Conservation (phyloP, 768 basidiomycete species). For the Megacollybia marginata region DNA sequence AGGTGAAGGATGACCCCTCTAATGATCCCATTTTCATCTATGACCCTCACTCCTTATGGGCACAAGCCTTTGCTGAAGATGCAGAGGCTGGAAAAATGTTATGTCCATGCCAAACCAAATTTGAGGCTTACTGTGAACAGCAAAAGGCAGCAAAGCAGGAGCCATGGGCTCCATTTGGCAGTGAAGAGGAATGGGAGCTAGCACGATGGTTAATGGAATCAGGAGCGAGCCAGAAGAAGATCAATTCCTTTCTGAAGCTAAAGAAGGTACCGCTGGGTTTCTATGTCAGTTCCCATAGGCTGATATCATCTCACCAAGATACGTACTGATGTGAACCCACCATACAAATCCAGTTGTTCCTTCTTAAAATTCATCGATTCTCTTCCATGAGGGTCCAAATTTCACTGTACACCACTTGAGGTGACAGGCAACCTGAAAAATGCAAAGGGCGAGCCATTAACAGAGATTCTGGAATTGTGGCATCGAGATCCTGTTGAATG, state of each 20-base stretch:
- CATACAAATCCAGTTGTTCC: too few species aligned
- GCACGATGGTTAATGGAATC: constrained; percentile 22
- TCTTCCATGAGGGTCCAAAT: too few species aligned
- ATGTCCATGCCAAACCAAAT: constrained; percentile 5
- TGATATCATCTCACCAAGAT: not conserved
- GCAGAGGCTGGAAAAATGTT: constrained; percentile 1
- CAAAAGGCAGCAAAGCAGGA: not conserved
- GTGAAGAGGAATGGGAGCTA: constrained; percentile 25
- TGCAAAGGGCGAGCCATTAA: not conserved
- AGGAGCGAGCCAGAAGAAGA: constrained; percentile 19
- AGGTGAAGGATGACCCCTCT: constrained; percentile 7
- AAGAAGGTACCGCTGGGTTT: constrained; percentile 9
- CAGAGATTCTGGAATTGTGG: not conserved
- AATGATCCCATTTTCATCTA: not conserved
- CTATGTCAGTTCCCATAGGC: not conserved
- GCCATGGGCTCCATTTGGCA: constrained; percentile 22
- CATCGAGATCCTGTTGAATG: too few species aligned
- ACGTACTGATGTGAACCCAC: constrained; percentile 8
- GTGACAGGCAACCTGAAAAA: not conserved
- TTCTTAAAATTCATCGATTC: too few species aligned
- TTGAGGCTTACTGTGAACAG: constrained; percentile 7
- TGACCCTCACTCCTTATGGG: not conserved
- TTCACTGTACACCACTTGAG: constrained; percentile 13
- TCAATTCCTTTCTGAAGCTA: constrained; percentile 24
- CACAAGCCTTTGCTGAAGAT: constrained; percentile 6